These are phyloP conservation scores for Auxenochlorella pyrenoidosa DNA, from an alignment of 139 green algal genomes.

Conservation along the genomic window DNA sequence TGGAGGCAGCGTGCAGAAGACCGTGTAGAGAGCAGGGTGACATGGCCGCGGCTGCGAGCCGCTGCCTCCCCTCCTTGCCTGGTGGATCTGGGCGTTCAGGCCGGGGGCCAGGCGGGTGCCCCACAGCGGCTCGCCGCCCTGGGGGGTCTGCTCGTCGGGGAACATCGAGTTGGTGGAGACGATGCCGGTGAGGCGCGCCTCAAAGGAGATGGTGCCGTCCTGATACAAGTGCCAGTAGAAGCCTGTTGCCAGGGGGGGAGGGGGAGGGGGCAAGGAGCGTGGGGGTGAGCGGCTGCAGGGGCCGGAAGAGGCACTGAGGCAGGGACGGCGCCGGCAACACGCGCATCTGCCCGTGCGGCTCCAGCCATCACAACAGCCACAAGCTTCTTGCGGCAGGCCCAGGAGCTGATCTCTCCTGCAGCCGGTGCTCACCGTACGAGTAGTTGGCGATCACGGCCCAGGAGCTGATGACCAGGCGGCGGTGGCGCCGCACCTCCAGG, in stretches of 20 bases:
- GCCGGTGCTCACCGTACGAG: constrained; percentile 56
- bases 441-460: constrained; percentile 89
- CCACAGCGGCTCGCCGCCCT: constrained; percentile 51
- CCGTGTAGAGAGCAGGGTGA: no score
- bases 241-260: neutral
- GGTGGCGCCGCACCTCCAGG: constrained; percentile 61
- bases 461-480: constrained; percentile 82
- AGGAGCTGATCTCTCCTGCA: no score
- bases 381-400: neutral
- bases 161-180: constrained; percentile 63
- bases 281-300: neutral
- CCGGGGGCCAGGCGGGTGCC: constrained; percentile 75
- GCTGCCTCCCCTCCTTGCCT: no score
- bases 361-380: neutral
- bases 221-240: constrained; percentile 52
- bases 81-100: constrained; percentile 80
- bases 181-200: constrained; percentile 92
- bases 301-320: neutral
- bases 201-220: constrained; percentile 82
- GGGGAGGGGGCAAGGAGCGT: neutral
- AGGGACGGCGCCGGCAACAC: no score
- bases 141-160: constrained; percentile 29
- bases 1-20: no score
- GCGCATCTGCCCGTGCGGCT: no score
- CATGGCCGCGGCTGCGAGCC: no score